phyloP scores from a whole-genome alignment of 2,329 filamentous ascomycete genomes.

The Fusarium sp. region DNA sequence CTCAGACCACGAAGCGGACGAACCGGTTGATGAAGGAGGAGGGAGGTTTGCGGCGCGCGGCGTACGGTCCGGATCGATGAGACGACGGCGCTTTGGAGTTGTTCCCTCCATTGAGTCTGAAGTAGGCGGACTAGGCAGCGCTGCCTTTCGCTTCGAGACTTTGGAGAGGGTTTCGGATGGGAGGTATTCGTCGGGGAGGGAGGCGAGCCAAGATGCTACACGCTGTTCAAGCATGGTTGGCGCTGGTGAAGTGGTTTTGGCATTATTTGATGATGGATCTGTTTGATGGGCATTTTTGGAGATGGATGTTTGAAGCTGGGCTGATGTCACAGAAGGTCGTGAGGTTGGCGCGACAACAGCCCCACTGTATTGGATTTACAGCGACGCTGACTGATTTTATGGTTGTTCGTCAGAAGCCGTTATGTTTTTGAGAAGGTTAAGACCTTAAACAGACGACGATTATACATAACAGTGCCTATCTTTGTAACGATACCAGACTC shows the following conservation, averaged over 20 bases:
- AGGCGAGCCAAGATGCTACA: constrained; percentile 1
- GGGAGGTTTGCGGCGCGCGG: background rate
- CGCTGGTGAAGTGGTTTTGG: no score
- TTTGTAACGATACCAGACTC: rapidly evolving
- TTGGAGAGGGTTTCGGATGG: background rate
- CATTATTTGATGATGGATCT: background rate
- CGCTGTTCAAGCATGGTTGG: constrained; percentile 1
- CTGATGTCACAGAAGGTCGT: background rate
- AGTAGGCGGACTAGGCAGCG: background rate
- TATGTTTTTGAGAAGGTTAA: background rate
- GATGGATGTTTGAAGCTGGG: background rate
- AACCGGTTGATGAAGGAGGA: background rate
- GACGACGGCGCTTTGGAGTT: background rate
- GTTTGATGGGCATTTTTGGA: background rate
- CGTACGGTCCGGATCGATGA: background rate
- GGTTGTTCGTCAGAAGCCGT: background rate
- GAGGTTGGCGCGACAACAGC: constrained; percentile 6
- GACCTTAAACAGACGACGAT: background rate
- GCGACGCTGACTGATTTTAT: no score
- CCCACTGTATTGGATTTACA: background rate
- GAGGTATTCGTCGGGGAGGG: background rate
- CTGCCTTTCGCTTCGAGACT: background rate
- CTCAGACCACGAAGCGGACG: constrained; percentile 12
- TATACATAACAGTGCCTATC: rapidly evolving
- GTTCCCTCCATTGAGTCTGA: background rate